Base-by-base conservation (phyloP, 1,284 basidiomycete species). In the Moesziomyces aphidis region DNA sequence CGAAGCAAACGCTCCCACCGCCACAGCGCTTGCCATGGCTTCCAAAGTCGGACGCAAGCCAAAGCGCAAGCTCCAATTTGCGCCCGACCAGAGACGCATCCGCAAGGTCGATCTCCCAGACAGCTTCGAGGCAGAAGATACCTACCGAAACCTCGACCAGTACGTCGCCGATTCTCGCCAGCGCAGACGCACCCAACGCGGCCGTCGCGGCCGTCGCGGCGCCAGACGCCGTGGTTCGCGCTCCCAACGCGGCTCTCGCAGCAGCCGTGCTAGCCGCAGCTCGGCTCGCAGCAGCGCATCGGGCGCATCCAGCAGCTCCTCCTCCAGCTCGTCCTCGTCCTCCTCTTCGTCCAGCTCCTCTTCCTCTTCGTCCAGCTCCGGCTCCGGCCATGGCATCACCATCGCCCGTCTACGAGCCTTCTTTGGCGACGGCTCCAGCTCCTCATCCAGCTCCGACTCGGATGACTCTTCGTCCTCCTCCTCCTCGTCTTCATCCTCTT, bases 321-420 rank as follows among this genome's bases (percentile, higher is more conserved):
- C 61, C n/a, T 69, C 67, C 15, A 70, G 59, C 15, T 65, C 64
- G 21, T 67, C 68, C 39, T 68, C 62, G 17, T 56, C 61, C 34
- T 73, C 73, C 2, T 70, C 68, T 4, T 50, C 50, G 3, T 59
- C 58, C 7, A 53, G 60, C 61, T 46, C 54, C 44, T 70, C 67
- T 21, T 72, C 61, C 26, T 28, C 55, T 52, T 62, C 56, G 1
- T 65, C 72, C 10, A 64, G 70, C 50, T 73, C 75, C 11, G 64
- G 75, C 51, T 78, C 72, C 17, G 78, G 73, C 5, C 63, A 74
- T 21, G 73, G 78, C 46, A 55, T 81, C 44, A 73, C 73, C 34
- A 78, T 83, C 21, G 73, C 81, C 4, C 70, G 82, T 21, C 46
- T 83, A n/a, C 73, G 77, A 42, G 81, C 82, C 24, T 77, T 83